These are phyloP conservation scores for Macrophomina pseudophaseolina DNA, from an alignment of 2,329 filamentous ascomycete genomes.

Conservation along the genomic window DNA sequence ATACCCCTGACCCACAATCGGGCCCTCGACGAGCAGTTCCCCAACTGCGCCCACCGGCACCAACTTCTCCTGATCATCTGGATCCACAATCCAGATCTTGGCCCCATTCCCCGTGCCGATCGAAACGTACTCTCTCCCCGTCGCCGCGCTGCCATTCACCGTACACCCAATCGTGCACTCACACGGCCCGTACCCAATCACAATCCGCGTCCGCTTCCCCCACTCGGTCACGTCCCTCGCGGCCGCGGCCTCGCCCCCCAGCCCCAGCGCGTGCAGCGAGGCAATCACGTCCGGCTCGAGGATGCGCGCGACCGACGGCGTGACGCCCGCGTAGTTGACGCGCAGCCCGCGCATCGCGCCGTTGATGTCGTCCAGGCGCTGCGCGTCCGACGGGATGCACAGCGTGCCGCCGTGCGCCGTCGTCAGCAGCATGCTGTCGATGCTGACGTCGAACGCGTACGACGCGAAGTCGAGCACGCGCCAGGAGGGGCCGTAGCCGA, in stretches of 20 bases:
- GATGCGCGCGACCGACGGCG: slow-evolving; percentile 60
- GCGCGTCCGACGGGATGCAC: slow-evolving; percentile 61
- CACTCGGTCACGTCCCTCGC: slow-evolving; percentile 46
- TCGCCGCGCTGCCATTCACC: slow-evolving; percentile 27
- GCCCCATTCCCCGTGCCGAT: slow-evolving; percentile 29
- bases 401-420: slow-evolving; percentile 62
- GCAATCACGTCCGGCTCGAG: slow-evolving; percentile 49
- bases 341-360: slow-evolving; percentile 58
- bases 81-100: slow-evolving; percentile 39
- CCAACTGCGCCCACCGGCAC: slow-evolving; percentile 51
- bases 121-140: slow-evolving; percentile 15
- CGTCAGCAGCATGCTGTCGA: slow-evolving; percentile 40
- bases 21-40: slow-evolving; percentile 55
- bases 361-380: slow-evolving; percentile 57
- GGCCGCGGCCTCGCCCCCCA: slow-evolving; percentile 50
- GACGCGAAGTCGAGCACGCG: slow-evolving; percentile 33
- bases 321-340: slow-evolving; percentile 62
- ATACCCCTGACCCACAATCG: slow-evolving; percentile 53
- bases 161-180: slow-evolving; percentile 33
- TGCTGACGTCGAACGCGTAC: slow-evolving; percentile 35
- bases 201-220: slow-evolving; percentile 40
- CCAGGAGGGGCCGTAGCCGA: slow-evolving; percentile 38
- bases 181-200: slow-evolving; percentile 54
- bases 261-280: slow-evolving; percentile 45
- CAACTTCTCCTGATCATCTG: slow-evolving; percentile 34